Evolutionary conservation across 805 yeast genomes (phyloP).

Genomic region (Metschnikowia continentalis): DNA sequence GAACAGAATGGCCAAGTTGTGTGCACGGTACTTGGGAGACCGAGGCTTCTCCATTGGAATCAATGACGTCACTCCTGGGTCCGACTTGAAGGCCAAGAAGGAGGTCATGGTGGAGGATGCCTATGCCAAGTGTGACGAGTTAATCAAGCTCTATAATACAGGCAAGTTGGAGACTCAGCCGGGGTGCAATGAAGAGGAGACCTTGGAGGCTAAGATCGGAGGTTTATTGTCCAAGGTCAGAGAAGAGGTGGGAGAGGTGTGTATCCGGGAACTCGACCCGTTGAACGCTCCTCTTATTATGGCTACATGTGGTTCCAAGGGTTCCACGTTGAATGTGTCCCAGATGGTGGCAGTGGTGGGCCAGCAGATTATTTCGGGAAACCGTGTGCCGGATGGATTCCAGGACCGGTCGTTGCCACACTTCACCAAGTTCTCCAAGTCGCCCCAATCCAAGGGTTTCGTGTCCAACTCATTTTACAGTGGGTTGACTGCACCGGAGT

Average conservation of each 20-base stretch:
- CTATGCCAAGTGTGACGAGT: conserved; percentile 84
- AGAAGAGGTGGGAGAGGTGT: conserved; percentile 98
- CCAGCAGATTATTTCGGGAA: conserved; percentile 97
- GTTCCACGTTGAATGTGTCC: conserved; percentile 95
- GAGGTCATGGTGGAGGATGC: conserved; percentile 89
- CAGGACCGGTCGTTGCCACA: conserved; percentile 98
- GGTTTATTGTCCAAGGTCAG: conserved; percentile 94
- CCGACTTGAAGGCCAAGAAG: conserved; percentile 67
- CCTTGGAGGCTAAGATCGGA: conserved; percentile 95
- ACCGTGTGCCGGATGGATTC: conserved; percentile 99
- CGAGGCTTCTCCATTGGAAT: conserved; percentile 97
- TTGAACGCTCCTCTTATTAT: conserved; percentile 94
- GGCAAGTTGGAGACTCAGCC: conserved; percentile 97
- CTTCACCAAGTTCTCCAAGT: conserved; percentile 90
- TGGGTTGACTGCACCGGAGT: conserved; percentile 98
- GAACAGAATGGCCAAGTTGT: conserved; percentile 99
- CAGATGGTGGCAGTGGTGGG: conserved; percentile 99
- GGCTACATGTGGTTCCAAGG: conserved; percentile 99
- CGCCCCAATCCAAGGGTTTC: conserved; percentile 97
- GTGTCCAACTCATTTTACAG: conserved; percentile 95
- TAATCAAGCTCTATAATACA: conserved; percentile 69
- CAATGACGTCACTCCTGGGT: conserved; percentile 93
- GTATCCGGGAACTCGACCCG: conserved; percentile 85
- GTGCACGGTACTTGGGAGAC: conserved; percentile 92
- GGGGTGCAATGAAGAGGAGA: conserved; percentile 98